These are phyloP conservation scores for Candida ortonii DNA, from an alignment of 805 yeast species.

Conservation along the genomic window DNA sequence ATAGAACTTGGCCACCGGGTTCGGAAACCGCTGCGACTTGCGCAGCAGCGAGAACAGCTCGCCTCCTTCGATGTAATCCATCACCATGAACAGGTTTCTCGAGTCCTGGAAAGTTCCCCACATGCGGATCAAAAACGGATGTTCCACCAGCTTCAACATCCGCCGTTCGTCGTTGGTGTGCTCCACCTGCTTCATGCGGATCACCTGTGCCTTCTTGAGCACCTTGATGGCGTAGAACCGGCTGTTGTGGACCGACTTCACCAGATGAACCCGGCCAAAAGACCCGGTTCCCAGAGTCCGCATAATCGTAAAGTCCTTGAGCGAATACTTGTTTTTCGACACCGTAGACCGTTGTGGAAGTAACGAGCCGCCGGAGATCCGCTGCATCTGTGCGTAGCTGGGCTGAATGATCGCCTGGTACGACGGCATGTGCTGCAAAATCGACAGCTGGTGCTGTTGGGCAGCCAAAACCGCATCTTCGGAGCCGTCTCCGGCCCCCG, in stretches of 20 bases:
- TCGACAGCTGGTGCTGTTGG: conserved; percentile 31
- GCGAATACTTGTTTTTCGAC: conserved; percentile 55
- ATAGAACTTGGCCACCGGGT: conserved; percentile 61
- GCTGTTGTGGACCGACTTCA: conserved; percentile 56
- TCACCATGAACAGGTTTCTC: conserved; percentile 56
- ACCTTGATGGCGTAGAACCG: conserved; percentile 60
- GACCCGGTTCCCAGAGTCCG: conserved; percentile 61
- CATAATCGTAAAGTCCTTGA: conserved; percentile 55
- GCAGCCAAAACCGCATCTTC: conserved; percentile 21
- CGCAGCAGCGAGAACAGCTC: conserved; percentile 55
- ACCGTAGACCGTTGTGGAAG: conserved; percentile 33
- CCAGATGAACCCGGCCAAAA: conserved; percentile 59
- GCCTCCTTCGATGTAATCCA: conserved; percentile 67
- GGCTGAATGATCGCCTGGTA: conserved; percentile 37
- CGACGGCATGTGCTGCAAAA: conserved; percentile 33
- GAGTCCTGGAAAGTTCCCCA: conserved; percentile 66
- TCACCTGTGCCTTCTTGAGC: conserved; percentile 54
- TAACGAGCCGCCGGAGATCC: conserved; percentile 28
- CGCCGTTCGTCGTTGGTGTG: conserved; percentile 63
- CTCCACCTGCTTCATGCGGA: conserved; percentile 62
- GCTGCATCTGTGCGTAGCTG: conserved; percentile 27
- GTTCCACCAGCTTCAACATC: conserved; percentile 57
- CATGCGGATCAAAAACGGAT: conserved; percentile 60
- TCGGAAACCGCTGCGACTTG: conserved; percentile 58
- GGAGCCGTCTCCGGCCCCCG: conserved; percentile 1